Conservation (phyloP, 2,329 filamentous ascomycete species). For the Penicillium sp. region DNA sequence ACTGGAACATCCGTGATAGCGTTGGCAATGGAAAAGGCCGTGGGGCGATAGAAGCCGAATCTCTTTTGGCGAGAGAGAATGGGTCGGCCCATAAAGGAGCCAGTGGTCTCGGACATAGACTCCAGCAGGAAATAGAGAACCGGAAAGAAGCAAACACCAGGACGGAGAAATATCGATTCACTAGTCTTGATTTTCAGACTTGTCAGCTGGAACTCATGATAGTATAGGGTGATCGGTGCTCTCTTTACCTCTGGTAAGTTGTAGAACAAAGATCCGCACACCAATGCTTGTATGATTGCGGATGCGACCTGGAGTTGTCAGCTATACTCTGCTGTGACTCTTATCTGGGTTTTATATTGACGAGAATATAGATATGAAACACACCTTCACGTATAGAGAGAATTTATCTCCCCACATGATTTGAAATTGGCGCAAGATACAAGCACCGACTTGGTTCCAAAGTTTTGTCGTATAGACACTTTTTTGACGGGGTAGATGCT, state of each 20-base stretch:
- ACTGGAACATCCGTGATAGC: slow-evolving; percentile 59
- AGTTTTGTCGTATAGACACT: slow-evolving; percentile 35
- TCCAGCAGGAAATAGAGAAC: slow-evolving; percentile 63
- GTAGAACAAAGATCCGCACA: slow-evolving; percentile 54
- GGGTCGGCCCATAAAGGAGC: slow-evolving; percentile 62
- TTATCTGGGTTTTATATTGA: too few species aligned
- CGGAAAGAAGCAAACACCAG: slow-evolving; percentile 62
- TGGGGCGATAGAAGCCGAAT: slow-evolving; percentile 66
- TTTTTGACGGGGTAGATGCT: slow-evolving; percentile 31
- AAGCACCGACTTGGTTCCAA: slow-evolving; percentile 46
- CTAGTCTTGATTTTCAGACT: neutral
- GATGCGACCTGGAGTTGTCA: slow-evolving; percentile 30
- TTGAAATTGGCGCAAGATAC: slow-evolving; percentile 49
- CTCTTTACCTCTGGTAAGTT: slow-evolving; percentile 50
- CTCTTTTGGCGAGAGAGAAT: slow-evolving; percentile 69
- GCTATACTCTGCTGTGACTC: too few species aligned
- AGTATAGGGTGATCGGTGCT: too few species aligned
- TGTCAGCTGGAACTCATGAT: neutral
- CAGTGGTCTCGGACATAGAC: slow-evolving; percentile 59
- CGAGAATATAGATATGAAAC: neutral
- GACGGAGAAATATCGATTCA: slow-evolving; percentile 57
- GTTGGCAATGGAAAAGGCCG: slow-evolving; percentile 59
- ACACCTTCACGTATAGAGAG: slow-evolving; percentile 48
- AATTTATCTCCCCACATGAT: slow-evolving; percentile 56
- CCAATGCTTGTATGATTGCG: slow-evolving; percentile 40